Evolutionary conservation across 208 protist species (phyloP), one percentile per base, ranked within the genome.

Genomic region (Angomonas ambiguus): DNA sequence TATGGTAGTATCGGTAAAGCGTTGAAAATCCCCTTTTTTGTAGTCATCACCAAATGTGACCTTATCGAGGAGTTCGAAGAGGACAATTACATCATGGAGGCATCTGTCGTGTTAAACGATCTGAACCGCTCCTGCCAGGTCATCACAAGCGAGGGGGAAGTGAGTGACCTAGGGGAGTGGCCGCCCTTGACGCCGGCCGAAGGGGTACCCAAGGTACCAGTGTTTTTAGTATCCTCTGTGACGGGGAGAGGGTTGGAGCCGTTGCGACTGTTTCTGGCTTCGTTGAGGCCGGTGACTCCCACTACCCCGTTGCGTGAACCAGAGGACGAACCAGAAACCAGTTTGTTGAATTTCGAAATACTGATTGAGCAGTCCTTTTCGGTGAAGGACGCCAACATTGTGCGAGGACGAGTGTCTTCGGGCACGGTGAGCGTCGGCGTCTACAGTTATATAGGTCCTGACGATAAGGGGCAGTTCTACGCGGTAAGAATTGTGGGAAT

Each of bases 31-130:
- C 91, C 94, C 1, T 83, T 98, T 16, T 86, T 94, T 58, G 69
- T 98, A 30, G 89, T 97, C 31, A 67, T 99, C 4, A 99, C 97
- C 0, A 98, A 98, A 76, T 72, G 93, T 51, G 98, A 99, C 74
- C 83, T 87, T 32, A 73, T 92, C 13, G 72, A 93, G 25, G 93
- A 98, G 31, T 93, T 97, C 71, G 90, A 98, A 61, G 60, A 98
- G 13, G 92, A 97, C 42, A 70, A 83, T 32, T 96, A 96, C 35
- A 2, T 97, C 59, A 77, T 95, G 49, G 85, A 98, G 27, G 67
- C 98, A 48, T 62, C 76, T 18, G 80, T 73, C 1, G 73, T 71
- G 51, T 71, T 94, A 27, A 61, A 76, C 25, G 56, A 62, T 38
- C 51, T 79, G 25, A 77, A 78, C 1, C 88, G 74, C 42, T 63